These are phyloP conservation scores for Botryobasidium botryosum DNA, from an alignment of 768 basidiomycete genomes.

Conservation along the genomic window DNA sequence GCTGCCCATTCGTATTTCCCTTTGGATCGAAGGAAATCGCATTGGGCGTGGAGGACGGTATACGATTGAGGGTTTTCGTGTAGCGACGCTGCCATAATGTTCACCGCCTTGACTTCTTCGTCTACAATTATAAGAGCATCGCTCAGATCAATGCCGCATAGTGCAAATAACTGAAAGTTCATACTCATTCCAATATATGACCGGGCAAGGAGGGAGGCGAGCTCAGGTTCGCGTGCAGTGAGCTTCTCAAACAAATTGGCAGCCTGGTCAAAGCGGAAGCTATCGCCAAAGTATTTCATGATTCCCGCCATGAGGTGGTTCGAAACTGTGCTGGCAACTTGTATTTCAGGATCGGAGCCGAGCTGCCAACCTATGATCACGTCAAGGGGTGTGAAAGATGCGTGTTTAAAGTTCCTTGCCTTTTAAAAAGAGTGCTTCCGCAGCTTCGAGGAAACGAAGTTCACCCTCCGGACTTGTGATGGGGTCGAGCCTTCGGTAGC, in stretches of 20 bases:
- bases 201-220: slow-evolving; percentile 69
- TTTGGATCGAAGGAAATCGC: slow-evolving; percentile 82
- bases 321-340: slow-evolving; percentile 90
- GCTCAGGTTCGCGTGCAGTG: slow-evolving; percentile 70
- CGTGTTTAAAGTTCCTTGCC: slow-evolving; percentile 27
- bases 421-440: slow-evolving; percentile 76
- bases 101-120: slow-evolving; percentile 95
- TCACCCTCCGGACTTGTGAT: slow-evolving; percentile 82
- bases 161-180: slow-evolving; percentile 19
- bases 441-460: slow-evolving; percentile 74
- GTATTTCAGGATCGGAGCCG: slow-evolving; percentile 95
- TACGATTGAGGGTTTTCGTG: slow-evolving; percentile 81
- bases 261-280: slow-evolving; percentile 69
- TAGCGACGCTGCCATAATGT: slow-evolving; percentile 76
- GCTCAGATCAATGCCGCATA: not conserved
- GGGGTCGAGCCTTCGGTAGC: slow-evolving; percentile 90
- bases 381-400: slow-evolving; percentile 4
- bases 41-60: slow-evolving; percentile 84
- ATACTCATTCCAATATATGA: slow-evolving; percentile 95
- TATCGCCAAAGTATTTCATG: slow-evolving; percentile 93
- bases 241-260: slow-evolving; percentile 93
- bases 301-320: slow-evolving; percentile 92
- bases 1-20: slow-evolving; percentile 77
- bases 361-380: slow-evolving; percentile 79
- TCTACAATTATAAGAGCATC: slow-evolving; percentile 30